These are phyloP conservation scores for Actinidia chinensis DNA, from an alignment of 179 eudicot genomes.

Conservation along the genomic window DNA sequence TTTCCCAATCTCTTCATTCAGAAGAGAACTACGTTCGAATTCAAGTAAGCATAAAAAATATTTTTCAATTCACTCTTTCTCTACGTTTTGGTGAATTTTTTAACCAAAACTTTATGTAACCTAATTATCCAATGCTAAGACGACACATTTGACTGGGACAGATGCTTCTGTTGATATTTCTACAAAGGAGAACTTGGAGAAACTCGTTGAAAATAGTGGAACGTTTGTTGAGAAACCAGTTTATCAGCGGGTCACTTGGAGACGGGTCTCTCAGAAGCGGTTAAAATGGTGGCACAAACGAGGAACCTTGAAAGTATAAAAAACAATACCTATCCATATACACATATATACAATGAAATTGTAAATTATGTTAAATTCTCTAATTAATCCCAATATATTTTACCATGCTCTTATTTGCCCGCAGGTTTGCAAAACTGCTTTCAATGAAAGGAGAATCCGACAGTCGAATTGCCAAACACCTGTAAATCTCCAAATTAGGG, in stretches of 20 bases:
- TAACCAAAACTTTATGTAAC: too few species aligned
- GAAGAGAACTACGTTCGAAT: slow-evolving; percentile 30
- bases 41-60: slow-evolving; percentile 26
- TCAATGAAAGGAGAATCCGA: slow-evolving; percentile 7
- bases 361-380: background rate
- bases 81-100: background rate
- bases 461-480: too few species aligned
- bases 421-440: slow-evolving; percentile 13
- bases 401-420: background rate
- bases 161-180: slow-evolving; percentile 22
- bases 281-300: slow-evolving; percentile 23
- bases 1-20: slow-evolving; percentile 36
- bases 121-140: too few species aligned
- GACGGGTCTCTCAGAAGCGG: slow-evolving; percentile 8
- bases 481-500: too few species aligned
- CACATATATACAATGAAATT: background rate
- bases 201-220: slow-evolving; percentile 24
- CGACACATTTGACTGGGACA: slow-evolving; percentile 16
- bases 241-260: slow-evolving; percentile 20
- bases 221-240: slow-evolving; percentile 19
- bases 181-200: slow-evolving; percentile 23
- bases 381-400: background rate
- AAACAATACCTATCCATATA: too few species aligned
- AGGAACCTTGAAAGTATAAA: slow-evolving; percentile 22
- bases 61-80: background rate